Base-by-base conservation (phyloP, 768 basidiomycete species). In the Tulasnella sp. region DNA sequence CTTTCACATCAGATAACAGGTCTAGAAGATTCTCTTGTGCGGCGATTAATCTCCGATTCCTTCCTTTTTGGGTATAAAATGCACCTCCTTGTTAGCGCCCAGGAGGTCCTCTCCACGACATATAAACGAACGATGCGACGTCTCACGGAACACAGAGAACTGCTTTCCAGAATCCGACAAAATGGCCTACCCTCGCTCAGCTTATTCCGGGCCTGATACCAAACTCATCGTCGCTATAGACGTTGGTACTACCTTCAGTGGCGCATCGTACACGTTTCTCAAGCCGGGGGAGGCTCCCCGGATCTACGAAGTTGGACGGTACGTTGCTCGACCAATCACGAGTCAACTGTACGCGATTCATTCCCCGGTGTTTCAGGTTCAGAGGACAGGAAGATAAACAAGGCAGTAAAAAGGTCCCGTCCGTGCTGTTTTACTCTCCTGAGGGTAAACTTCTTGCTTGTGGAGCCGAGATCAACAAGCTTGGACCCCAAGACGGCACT, bases 261-360 rank as follows among this genome's bases (percentile, higher is more conserved):
- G 74, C 3, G 74, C 74, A 15, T 79, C 78, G 1, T 79, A 75
- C 69, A 73, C 78, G 13, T 37, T 76, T 26, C 78, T 79, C 35
- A 15, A 26, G 0, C 78, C 74, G 0, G 74, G 51, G 20, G 61
- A 69, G n/a, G 57, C 35, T 3, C 74, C 78, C 15, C 26, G 26
- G 15, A 69, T 79, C 15, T 40, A 11, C 35, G 32, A 39, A 9
- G 78, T 79, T 32, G 70, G 4, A 9, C 32, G 73, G 57, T 79
- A 40, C 16, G 51, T 39, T 11, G 37, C 7, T 35, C 15, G 0
- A 9, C 5, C 3, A 0, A n/a, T n/a, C 20, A 3, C 16, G 44
- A 0, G 0, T 6, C 0, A 51, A 5, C 20, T 48, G 3, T 7
- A 51, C 1, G 4, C 10, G 5, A n/a, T 0, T 20, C 20, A n/a